Base-by-base conservation (phyloP, 2,329 filamentous ascomycete genomes). In the Penicillium sp. region DNA sequence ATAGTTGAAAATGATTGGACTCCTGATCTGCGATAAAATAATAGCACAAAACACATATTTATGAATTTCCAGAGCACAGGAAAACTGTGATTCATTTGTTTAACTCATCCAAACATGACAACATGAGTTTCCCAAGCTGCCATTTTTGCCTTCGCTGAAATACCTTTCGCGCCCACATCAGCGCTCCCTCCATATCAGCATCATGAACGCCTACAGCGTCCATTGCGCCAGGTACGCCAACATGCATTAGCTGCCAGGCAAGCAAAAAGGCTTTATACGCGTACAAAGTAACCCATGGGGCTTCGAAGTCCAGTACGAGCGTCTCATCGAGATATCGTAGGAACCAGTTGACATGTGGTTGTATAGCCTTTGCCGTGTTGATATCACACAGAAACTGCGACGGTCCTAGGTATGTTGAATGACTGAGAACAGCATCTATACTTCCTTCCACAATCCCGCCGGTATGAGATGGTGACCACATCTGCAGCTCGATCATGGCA, bases 401-500 rank as follows among this genome's bases (percentile, higher is more conserved):
- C 1, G 70, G 67, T 1, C 69, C 68, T 16, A 74, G 57, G 34
- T 67, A 64, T 2, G 71, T 69, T 10, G 67, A 66, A 31, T 72
- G 71, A 9, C 60, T 66, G 29, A 77, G 50, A 18, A 74, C 63
- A 0, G 67, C 66, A 37, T 76, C 72, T 46, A 78, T 68, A 29
- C 67, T 74, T 11, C 67, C 67, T 10, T 66, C 71, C 0, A 78
- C 71, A 16, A 76, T 72, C 0, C 74, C 75, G 3, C 69, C 66
- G 0, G 74, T 77, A 52, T 78, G 75, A 2, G 72, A 67, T 2
- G 73, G 72, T 0, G 74, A 77, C 75, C 75, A 77, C 38, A 77
- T 67, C 47, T 75, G 74, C 5, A 76, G 61, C 50, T 77, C 75
- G 20, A 78, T 69, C 74, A 76, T 77, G 35, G 74, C 75, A 8